Evolutionary conservation across 441 rosid genomes (phyloP).

Genomic region (Euphorbia schlechtendalii): DNA sequence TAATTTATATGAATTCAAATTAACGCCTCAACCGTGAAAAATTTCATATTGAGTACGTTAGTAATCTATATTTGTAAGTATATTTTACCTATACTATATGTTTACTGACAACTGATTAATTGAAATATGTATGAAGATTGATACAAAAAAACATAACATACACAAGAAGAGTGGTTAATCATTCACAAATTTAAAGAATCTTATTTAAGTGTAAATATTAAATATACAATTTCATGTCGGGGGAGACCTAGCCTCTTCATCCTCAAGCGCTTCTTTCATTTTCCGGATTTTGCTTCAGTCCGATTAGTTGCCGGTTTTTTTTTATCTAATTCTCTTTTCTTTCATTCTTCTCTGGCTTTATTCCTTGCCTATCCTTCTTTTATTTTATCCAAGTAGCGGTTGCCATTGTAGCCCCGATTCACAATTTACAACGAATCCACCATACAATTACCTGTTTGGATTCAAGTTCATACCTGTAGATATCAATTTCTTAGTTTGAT

Average conservation of each 20-base stretch:
- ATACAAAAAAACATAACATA: too few species aligned
- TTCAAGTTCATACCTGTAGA: background rate
- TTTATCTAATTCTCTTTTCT: too few species aligned
- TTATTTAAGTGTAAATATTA: too few species aligned
- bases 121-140: too few species aligned
- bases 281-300: background rate
- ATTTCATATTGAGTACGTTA: too few species aligned
- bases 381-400: background rate
- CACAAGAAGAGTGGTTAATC: too few species aligned
- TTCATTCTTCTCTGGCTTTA: background rate
- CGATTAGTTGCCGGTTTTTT: background rate
- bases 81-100: too few species aligned
- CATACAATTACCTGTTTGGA: background rate
- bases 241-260: background rate
- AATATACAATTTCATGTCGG: background rate
- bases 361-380: background rate
- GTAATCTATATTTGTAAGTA: too few species aligned
- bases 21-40: too few species aligned
- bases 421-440: background rate
- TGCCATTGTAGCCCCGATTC: background rate
- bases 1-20: too few species aligned
- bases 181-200: too few species aligned
- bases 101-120: too few species aligned
- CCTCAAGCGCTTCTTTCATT: background rate
- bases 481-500: background rate